Conservation (phyloP, 2,329 filamentous ascomycete species). For the Ascochyta fabae region DNA sequence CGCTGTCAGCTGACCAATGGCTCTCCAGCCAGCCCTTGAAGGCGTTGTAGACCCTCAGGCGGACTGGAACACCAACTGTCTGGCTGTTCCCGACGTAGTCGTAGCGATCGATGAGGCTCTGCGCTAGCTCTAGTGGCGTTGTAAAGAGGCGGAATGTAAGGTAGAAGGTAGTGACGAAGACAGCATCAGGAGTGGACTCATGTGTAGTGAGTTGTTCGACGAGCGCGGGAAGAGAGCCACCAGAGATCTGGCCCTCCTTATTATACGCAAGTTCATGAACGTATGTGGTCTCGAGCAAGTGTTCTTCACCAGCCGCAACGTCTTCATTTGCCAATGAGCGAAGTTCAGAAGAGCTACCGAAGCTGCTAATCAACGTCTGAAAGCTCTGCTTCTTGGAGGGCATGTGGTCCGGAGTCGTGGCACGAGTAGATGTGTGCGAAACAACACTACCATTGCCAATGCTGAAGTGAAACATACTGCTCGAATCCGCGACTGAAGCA, state of each 20-base stretch:
- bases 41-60: constrained; percentile 90
- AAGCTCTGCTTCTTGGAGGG: constrained; percentile 61
- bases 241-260: constrained; percentile 93
- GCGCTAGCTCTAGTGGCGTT: constrained; percentile 77
- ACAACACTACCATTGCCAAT: constrained; percentile 78
- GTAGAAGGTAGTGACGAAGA: constrained; percentile 94
- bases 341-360: constrained; percentile 69
- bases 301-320: constrained; percentile 77
- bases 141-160: constrained; percentile 95
- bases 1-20: constrained; percentile 86
- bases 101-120: constrained; percentile 86
- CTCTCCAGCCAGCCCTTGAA: constrained; percentile 98
- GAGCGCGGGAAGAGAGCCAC: constrained; percentile 85
- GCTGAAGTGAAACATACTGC: constrained; percentile 76
- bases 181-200: constrained; percentile 87
- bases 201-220: constrained; percentile 95
- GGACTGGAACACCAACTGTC: constrained; percentile 77
- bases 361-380: constrained; percentile 66
- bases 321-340: constrained; percentile 73
- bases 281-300: constrained; percentile 88
- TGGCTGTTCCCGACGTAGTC: constrained; percentile 85
- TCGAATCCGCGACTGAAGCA: constrained; percentile 77
- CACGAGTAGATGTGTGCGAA: constrained; percentile 84
- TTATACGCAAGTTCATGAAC: constrained; percentile 92
- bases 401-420: constrained; percentile 79